phyloP scores from a whole-genome alignment of 2,329 filamentous ascomycete species.

The Magnaporthiopsis rhizophila region DNA sequence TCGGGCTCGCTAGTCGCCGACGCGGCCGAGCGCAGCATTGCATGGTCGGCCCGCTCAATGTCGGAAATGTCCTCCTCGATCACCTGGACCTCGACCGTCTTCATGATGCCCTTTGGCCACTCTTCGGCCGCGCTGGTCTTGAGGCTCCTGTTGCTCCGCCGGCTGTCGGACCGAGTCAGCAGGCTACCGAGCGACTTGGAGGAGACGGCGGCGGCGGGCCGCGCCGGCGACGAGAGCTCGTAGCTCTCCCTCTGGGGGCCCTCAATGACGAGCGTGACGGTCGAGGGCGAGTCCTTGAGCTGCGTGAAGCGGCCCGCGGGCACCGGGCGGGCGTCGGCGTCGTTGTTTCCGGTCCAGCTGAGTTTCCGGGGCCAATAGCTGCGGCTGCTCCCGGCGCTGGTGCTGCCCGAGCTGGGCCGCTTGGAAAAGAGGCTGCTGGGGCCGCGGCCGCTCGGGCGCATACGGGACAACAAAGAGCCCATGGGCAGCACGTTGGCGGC shows the following conservation, averaged over 20 bases:
- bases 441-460: conserved; percentile 8
- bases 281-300: conserved; percentile 17
- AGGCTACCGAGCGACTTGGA: neutral
- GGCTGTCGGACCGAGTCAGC: conserved; percentile 3
- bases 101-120: conserved; percentile 29
- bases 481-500: conserved; percentile 28
- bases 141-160: conserved; percentile 9
- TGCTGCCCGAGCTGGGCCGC: neutral
- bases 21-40: conserved; percentile 6
- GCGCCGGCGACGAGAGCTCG: conserved; percentile 9
- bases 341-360: neutral
- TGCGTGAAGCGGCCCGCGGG: conserved; percentile 9
- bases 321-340: too few relatives aligned
- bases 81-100: conserved; percentile 28
- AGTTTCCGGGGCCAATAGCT: conserved; percentile 7
- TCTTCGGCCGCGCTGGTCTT: neutral
- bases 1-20: neutral
- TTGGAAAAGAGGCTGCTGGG: conserved; percentile 7
- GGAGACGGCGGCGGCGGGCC: neutral
- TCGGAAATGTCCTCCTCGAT: conserved; percentile 24
- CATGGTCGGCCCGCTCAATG: conserved; percentile 4
- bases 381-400: conserved; percentile 11
- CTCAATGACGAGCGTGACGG: conserved; percentile 20
- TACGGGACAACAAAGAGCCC: conserved; percentile 21
- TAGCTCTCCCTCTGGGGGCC: conserved; percentile 15